A percentile compares a stretch with the other conserved stretches of the same genome.
These are phyloP conservation scores for Claviceps sp. DNA, from an alignment of 2,329 filamentous ascomycete genomes.

Conservation along the genomic window DNA sequence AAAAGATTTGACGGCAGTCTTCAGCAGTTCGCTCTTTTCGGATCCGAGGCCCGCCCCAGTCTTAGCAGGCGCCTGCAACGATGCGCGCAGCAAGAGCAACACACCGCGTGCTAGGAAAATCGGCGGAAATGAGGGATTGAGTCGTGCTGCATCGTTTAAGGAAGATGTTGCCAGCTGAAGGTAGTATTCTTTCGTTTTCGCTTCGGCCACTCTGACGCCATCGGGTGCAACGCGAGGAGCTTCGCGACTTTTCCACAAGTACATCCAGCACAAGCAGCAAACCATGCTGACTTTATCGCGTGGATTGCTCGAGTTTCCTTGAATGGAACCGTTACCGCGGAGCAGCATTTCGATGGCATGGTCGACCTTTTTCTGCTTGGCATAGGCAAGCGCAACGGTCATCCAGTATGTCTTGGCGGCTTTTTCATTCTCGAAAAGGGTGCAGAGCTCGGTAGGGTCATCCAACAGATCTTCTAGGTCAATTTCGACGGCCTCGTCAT, in stretches of 20 bases:
- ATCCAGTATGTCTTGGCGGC: constrained; percentile 93
- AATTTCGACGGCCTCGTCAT: constrained; percentile 75
- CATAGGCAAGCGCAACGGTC: constrained; percentile 91
- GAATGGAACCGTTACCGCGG: constrained; percentile 58
- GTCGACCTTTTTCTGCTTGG: constrained; percentile 88
- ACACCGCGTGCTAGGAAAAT: constrained; percentile 86
- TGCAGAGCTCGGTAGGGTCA: constrained; percentile 89
- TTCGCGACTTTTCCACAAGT: constrained; percentile 77
- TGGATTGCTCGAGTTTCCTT: constrained; percentile 54
- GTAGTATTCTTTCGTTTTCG: constrained; percentile 86
- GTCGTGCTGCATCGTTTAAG: constrained; percentile 86
- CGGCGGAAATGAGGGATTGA: constrained; percentile 85
- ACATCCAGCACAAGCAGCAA: constrained; percentile 79
- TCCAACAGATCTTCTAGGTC: constrained; percentile 83
- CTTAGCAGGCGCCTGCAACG: constrained; percentile 64
- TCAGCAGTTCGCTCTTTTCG: constrained; percentile 66
- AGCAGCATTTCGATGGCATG: constrained; percentile 63
- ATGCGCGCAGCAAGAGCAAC: constrained; percentile 74
- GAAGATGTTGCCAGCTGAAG: constrained; percentile 81
- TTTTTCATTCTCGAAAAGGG: constrained; percentile 84
- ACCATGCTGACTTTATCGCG: constrained; percentile 79
- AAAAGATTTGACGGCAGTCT: constrained; percentile 81
- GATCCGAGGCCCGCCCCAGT: constrained; percentile 52
- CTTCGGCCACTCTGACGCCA: constrained; percentile 50
- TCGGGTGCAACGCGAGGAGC: constrained; percentile 53